Evolutionary conservation across 2,329 filamentous ascomycete genomes (phyloP), one percentile per base, ranked within the genome.

Genomic region (Berkeleyomyces basicola): DNA sequence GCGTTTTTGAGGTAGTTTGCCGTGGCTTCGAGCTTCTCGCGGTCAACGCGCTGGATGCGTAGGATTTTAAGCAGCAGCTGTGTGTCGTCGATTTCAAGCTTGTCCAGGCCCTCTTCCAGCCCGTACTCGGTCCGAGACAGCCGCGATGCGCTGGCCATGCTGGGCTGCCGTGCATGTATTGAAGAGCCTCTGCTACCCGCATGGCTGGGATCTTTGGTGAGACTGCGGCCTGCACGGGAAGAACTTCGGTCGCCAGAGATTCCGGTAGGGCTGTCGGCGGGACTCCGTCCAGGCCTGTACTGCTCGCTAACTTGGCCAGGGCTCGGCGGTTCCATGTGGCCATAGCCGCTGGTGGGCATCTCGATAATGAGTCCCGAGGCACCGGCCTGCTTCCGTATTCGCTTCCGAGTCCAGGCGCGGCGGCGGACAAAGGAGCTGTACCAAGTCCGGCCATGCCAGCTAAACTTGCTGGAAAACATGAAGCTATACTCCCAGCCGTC

Each of bases 401-500:
- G 80, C 71, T 88, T 87, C 51, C 93, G 80, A 62, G 92, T 83
- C 93, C 93, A 99, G 31, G 89, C 83, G 66, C 93, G 81, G 67
- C 93, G 79, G 43, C 93, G 81, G n/a, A 96, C 93, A 70, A 92
- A 99, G 1, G 90, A 95, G 71, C 91, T 92, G 73, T 90, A 96
- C 91, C 92, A 97, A 36, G 83, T 86, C 16, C 88, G 87, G 2
- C 86, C 85, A 72, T 99, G 93, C 93, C 93, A 99, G 2, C 84
- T 82, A 67, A 87, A 90, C 49, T 75, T 77, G 65, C 80, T 82
- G 67, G 78, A 77, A 70, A 97, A 99, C 67, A 88, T 86, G 71
- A 96, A 90, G 14, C 89, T 93, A 73, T 99, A 99, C 71, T 95
- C 87, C 93, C 93, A 99, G 3, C 93, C 93, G 66, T 92, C 88